Percentiles rank a stretch among this genome's conserved stretches.
phyloP scores from a whole-genome alignment of 352 stramenopile species.

The Thalassiosira ordinaria region DNA sequence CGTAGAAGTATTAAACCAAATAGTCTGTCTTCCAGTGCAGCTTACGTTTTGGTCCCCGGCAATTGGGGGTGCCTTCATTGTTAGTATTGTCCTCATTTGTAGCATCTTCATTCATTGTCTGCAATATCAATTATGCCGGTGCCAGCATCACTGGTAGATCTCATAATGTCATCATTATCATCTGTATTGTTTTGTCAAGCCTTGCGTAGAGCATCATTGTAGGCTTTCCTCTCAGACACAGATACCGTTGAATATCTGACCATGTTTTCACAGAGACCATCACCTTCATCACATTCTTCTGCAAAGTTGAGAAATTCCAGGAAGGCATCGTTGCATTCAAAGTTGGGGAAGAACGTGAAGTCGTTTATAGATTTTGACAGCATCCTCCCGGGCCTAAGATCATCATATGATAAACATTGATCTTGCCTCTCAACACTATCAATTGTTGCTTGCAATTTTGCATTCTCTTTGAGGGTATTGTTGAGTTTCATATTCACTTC shows the following conservation, averaged over 20 bases:
- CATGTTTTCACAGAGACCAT: conserved; percentile 50
- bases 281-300: conserved; percentile 14
- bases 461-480: background rate
- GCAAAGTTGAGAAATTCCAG: too few relatives aligned
- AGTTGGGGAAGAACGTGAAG: conserved; percentile 37
- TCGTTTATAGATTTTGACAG: background rate
- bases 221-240: too few relatives aligned
- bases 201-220: too few relatives aligned
- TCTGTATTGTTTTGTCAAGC: too few relatives aligned
- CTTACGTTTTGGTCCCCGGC: too few relatives aligned
- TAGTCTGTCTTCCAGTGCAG: conserved; percentile 43
- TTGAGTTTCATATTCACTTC: background rate
- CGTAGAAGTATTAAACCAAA: conserved; percentile 32
- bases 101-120: too few relatives aligned
- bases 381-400: background rate
- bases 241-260: conserved; percentile 23
- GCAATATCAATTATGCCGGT: too few relatives aligned
- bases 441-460: background rate
- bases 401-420: background rate
- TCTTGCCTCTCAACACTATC: background rate
- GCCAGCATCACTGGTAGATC: too few relatives aligned
- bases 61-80: too few relatives aligned
- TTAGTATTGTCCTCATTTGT: too few relatives aligned
- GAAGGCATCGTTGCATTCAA: too few relatives aligned
- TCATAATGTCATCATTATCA: too few relatives aligned